Evolutionary conservation across 2,329 filamentous ascomycete genomes (phyloP), one percentile per base, ranked within the genome.

Genomic region (Hyphodiscus sp.): DNA sequence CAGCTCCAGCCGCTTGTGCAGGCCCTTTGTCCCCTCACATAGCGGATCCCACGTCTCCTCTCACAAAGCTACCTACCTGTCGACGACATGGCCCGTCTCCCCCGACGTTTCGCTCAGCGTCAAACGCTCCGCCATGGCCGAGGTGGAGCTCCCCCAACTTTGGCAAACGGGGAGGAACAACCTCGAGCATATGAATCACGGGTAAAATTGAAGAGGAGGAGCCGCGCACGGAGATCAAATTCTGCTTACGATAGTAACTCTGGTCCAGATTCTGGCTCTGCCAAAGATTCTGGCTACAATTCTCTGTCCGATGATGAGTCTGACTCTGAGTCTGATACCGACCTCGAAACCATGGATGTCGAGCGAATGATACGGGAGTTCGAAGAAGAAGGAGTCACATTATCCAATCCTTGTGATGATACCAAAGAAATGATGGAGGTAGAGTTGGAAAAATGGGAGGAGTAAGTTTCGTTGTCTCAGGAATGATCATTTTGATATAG

Each of bases 341-440:
- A 46, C 15, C n/a, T n/a, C n/a, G n/a, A n/a, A n/a, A n/a, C n/a
- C n/a, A n/a, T n/a, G n/a, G n/a, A n/a, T n/a, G n/a, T n/a, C n/a
- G n/a, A n/a, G n/a, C n/a, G n/a, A n/a, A n/a, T n/a, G n/a, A n/a
- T n/a, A n/a, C n/a, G n/a, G n/a, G n/a, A n/a, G n/a, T n/a, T n/a
- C n/a, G n/a, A n/a, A n/a, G n/a, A n/a, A n/a, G n/a, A n/a, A n/a
- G n/a, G n/a, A n/a, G n/a, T n/a, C n/a, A 57, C 49, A 29, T 50
- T 65, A 53, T 59, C 54, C 19, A 62, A 63, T 46, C 51, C 54
- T 47, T 49, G 48, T 51, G 43, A 62, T 20, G 47, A 51, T 16
- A 60, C 53, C 15, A 53, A 58, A 50, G 52, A 41, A 38, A 62
- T 63, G 30, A 63, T 62, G 29, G 20, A 47, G 41, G 46, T n/a